Base-by-base conservation (phyloP, 805 yeast species). In the Saturnispora quitensis region DNA sequence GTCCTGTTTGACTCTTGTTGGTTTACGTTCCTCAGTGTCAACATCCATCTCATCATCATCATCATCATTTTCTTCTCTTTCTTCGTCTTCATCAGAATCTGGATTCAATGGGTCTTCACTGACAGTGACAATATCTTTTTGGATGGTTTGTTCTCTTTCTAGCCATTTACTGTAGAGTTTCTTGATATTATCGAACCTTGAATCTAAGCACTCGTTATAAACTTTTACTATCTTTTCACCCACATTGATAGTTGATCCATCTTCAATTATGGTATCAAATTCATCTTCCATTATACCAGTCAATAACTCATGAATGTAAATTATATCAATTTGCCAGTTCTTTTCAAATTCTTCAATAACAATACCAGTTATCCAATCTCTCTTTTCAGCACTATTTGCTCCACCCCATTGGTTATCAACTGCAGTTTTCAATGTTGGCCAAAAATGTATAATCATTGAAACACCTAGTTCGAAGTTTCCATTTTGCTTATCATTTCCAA, bases 351-450 rank as follows among this genome's bases (percentile, higher is more conserved):
- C 73, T 35, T 89, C 97, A 28, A 89, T 77, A 2, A 91, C 79
- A 13, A 87, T 71, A 4, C 88, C 95, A 4, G 87, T 80, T 56
- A 91, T 76, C 99, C 99, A 93, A 65, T 93, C 99, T 62, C 99
- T 76, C 67, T 93, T 93, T 38, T 87, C 97, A 0, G 76, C 80
- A 13, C 95, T 84, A 35, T 87, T 86, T 13, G 96, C 82, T 1
- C 99, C 99, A 54, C 99, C 99, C 98, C 99, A 93, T 31, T 75
- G 73, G 65, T 87, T 89, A 5, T 81, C 95, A 9, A 93, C 98
- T 0, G 99, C 99, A 1, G 86, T 84, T 45, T 78, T 75, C 48
- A 93, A 71, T 24, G 86, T 89, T 54, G 89, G 93, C 99, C 99
- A 93, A 53, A 77, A 75, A 66, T 90, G 81, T n/a, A 93, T 69